A percentile compares a stretch with the other conserved stretches of the same genome.
These are phyloP conservation scores for Schwanniomyces pseudopolymorphus DNA, from an alignment of 805 yeast species.

Conservation along the genomic window DNA sequence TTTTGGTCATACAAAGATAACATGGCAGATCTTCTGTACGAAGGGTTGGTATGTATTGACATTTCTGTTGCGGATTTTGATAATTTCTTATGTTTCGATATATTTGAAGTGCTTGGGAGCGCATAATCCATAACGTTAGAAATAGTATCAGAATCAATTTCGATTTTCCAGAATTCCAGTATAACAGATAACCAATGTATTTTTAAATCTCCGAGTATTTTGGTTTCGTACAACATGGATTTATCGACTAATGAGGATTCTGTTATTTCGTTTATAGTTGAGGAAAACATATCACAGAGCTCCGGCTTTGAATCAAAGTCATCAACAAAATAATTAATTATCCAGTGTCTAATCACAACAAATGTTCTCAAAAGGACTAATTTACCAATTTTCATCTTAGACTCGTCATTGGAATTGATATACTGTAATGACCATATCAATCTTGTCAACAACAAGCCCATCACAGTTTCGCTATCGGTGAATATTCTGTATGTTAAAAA, in stretches of 20 bases:
- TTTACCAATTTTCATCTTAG: conserved; percentile 49
- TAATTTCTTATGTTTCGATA: conserved; percentile 18
- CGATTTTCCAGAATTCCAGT: conserved; percentile 30
- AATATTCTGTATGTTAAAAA: conserved; percentile 80
- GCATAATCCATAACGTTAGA: conserved; percentile 10
- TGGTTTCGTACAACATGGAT: conserved; percentile 32
- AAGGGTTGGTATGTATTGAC: conserved; percentile 43
- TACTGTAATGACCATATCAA: conserved; percentile 68
- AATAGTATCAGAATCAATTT: conserved; percentile 17
- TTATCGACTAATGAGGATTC: conserved; percentile 27
- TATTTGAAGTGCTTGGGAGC: conserved; percentile 28
- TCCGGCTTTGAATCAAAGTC: conserved; percentile 51
- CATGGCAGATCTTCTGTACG: conserved; percentile 46
- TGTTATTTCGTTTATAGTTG: conserved; percentile 43
- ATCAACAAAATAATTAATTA: conserved; percentile 80
- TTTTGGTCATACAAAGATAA: conserved; percentile 42
- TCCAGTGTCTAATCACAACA: conserved; percentile 87
- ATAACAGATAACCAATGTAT: conserved; percentile 38
- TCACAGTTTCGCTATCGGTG: conserved; percentile 54
- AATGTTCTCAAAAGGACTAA: conserved; percentile 77
- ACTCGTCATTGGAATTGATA: conserved; percentile 25
- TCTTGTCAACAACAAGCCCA: conserved; percentile 62
- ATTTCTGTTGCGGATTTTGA: conserved; percentile 34
- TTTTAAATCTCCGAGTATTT: conserved; percentile 39
- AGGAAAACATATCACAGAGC: conserved; percentile 46